Conservation (phyloP, 1,284 basidiomycete species). For the Cutaneotrichosporon sp. region DNA sequence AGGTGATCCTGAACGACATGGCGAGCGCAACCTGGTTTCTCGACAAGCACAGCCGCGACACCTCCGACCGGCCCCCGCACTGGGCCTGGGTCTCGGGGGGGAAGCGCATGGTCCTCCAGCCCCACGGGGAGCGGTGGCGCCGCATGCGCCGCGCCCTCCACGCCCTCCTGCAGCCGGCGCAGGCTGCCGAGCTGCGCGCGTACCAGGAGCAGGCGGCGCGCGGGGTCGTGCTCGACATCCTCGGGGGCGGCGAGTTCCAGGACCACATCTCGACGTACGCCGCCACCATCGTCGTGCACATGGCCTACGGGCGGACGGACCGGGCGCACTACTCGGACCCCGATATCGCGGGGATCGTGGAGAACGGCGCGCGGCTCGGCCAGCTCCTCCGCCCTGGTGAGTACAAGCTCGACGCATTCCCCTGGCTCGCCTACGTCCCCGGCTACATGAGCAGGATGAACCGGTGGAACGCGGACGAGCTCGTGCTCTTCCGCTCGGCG, state of each 20-base stretch:
- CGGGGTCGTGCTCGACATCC: conserved; percentile 60
- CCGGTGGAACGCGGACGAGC: conserved; percentile 62
- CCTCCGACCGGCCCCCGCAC: conserved; percentile 59
- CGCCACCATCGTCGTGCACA: conserved; percentile 63
- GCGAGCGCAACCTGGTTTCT: conserved; percentile 44
- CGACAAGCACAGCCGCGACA: conserved; percentile 60
- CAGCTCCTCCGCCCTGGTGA: conserved; percentile 60
- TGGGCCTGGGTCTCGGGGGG: conserved; percentile 47
- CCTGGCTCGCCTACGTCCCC: conserved; percentile 61
- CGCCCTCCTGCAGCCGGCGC: conserved; percentile 59
- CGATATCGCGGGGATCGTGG: conserved; percentile 61
- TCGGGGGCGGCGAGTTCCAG: conserved; percentile 60
- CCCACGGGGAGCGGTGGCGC: conserved; percentile 19
- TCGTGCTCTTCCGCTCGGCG: conserved; percentile 60
- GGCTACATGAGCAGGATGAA: conserved; percentile 61
- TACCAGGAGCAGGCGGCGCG: conserved; percentile 58
- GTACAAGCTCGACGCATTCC: conserved; percentile 63
- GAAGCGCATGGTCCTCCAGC: conserved; percentile 16
- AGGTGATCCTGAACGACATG: conserved; percentile 10
- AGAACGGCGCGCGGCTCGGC: conserved; percentile 58
- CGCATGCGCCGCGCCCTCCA: conserved; percentile 59
- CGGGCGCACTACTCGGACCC: conserved; percentile 61
- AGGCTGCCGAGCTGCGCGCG: conserved; percentile 57
- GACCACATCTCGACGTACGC: conserved; percentile 62
- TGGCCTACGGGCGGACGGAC: conserved; percentile 65